These are phyloP conservation scores for Neophaeococcomyces mojaviensis DNA, from an alignment of 2,329 filamentous ascomycete species.

Conservation along the genomic window DNA sequence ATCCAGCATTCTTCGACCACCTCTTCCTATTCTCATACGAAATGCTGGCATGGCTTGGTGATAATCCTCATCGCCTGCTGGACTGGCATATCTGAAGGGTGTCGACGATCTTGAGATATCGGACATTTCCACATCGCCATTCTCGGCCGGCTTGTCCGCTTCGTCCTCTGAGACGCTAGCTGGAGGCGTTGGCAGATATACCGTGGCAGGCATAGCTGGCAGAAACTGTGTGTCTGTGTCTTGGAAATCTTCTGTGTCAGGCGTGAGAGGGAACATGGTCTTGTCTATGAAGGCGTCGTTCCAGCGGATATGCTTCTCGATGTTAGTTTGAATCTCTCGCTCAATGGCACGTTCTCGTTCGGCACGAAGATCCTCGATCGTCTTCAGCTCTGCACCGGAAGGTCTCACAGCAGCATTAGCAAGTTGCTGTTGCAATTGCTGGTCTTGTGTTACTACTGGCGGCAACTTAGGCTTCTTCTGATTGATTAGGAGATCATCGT, in stretches of 20 bases:
- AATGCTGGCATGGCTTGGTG: slow-evolving; percentile 54
- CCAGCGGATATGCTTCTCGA: slow-evolving; percentile 83
- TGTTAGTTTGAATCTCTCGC: slow-evolving; percentile 75
- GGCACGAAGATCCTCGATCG: slow-evolving; percentile 66
- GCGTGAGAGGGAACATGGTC: slow-evolving; percentile 76
- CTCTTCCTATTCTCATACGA: slow-evolving; percentile 74
- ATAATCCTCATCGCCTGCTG: slow-evolving; percentile 35
- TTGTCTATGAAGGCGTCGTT: slow-evolving; percentile 84
- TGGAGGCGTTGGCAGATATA: slow-evolving; percentile 51
- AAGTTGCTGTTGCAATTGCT: slow-evolving; percentile 55
- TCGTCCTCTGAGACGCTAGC: slow-evolving; percentile 40
- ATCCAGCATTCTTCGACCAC: slow-evolving; percentile 83
- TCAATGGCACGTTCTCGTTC: slow-evolving; percentile 77
- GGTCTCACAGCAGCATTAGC: slow-evolving; percentile 36
- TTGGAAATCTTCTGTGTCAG: slow-evolving; percentile 58
- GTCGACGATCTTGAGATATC: slow-evolving; percentile 25
- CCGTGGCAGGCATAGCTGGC: slow-evolving; percentile 56
- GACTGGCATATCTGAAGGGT: slow-evolving; percentile 33
- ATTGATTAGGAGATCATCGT: slow-evolving; percentile 91
- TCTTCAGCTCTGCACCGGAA: slow-evolving; percentile 69
- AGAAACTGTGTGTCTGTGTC: slow-evolving; percentile 44
- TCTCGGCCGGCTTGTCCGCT: slow-evolving; percentile 10
- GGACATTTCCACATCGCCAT: slow-evolving; percentile 19
- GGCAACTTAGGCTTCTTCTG: slow-evolving; percentile 61
- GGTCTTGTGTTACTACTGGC: slow-evolving; percentile 39